A percentile compares a stretch with the other conserved stretches of the same genome.
Conservation (phyloP, 371 early-diverging fungal genomes). For the Nematocida major region DNA sequence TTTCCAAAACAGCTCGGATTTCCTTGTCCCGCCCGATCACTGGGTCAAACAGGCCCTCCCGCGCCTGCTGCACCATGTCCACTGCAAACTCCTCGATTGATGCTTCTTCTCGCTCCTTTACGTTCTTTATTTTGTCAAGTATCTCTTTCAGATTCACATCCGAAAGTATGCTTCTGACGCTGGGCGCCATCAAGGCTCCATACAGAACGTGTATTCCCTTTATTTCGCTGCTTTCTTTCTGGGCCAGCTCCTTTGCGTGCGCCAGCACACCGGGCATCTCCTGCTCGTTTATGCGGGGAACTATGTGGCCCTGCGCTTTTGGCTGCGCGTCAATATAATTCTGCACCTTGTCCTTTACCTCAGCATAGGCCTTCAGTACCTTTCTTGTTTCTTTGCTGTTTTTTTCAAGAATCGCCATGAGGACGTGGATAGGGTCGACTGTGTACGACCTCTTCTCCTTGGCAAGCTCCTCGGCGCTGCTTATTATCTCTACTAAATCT, state of each 20-base stretch:
- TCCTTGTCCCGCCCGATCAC: constrained; percentile 80
- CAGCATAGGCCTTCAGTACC: neutral
- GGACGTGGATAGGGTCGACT: constrained; percentile 21
- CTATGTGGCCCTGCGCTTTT: neutral
- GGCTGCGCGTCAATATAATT: constrained; percentile 11
- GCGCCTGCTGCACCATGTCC: constrained; percentile 73
- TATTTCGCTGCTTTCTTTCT: neutral
- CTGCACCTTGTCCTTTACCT: constrained; percentile 8
- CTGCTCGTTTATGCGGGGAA: neutral
- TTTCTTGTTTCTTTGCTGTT: neutral
- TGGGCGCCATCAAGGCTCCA: constrained; percentile 7
- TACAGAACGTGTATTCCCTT: constrained; percentile 26
- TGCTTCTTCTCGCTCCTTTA: constrained; percentile 46
- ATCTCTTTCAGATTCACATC: neutral
- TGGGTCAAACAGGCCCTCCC: constrained; percentile 72
- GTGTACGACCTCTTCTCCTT: constrained; percentile 27
- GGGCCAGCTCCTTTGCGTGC: neutral
- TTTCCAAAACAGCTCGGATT: constrained; percentile 74
- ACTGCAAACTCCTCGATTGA: constrained; percentile 79
- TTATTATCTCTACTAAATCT: constrained; percentile 11
- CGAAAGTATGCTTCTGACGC: neutral
- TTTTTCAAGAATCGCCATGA: constrained; percentile 13
- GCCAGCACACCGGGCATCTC: neutral
- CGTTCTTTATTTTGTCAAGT: neutral
- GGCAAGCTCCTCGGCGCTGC: constrained; percentile 15